Evolutionary conservation across 228 moss, liverwort and hornwort species (phyloP).

Genomic region (Sphagnum fallax): DNA sequence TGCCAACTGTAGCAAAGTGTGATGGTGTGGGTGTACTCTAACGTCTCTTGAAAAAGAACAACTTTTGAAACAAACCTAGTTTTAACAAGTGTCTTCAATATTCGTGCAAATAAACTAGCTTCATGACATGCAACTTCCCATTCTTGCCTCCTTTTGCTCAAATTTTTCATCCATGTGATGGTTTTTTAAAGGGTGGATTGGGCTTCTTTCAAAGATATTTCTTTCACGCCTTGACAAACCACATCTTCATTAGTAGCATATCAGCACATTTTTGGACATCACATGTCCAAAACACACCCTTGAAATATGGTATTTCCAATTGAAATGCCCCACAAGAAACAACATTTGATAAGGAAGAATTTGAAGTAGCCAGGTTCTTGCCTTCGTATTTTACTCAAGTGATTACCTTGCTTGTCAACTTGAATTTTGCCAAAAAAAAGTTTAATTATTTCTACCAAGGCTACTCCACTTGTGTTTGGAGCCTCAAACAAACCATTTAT

Average conservation of each 20-base stretch:
- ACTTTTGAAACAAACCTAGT: constrained; percentile 36
- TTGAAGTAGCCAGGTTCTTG: no score
- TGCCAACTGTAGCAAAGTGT: neutral
- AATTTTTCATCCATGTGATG: constrained; percentile 10
- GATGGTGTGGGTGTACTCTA: constrained; percentile 10
- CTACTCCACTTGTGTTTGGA: constrained; percentile 22
- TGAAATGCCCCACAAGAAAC: no score
- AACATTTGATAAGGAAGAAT: no score
- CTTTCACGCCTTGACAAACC: constrained; percentile 37
- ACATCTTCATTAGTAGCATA: no score
- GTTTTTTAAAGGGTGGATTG: constrained; percentile 23
- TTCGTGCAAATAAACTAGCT: constrained; percentile 23
- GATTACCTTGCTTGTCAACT: no score
- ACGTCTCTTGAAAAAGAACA: constrained; percentile 30
- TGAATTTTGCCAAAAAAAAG: no score
- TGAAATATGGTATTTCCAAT: no score
- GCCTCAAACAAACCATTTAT: constrained; percentile 33
- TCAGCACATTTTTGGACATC: neutral
- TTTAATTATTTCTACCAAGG: constrained; percentile 29
- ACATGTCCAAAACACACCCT: no score
- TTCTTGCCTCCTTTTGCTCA: constrained; percentile 11
- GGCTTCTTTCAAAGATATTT: constrained; percentile 33
- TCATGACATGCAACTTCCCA: constrained; percentile 41
- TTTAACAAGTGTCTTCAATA: constrained; percentile 32
- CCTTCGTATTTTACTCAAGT: no score